Percentiles rank a stretch among this genome's conserved stretches.
phyloP scores from a whole-genome alignment of 2,329 filamentous ascomycete species.

The Xylariaceae sp. region DNA sequence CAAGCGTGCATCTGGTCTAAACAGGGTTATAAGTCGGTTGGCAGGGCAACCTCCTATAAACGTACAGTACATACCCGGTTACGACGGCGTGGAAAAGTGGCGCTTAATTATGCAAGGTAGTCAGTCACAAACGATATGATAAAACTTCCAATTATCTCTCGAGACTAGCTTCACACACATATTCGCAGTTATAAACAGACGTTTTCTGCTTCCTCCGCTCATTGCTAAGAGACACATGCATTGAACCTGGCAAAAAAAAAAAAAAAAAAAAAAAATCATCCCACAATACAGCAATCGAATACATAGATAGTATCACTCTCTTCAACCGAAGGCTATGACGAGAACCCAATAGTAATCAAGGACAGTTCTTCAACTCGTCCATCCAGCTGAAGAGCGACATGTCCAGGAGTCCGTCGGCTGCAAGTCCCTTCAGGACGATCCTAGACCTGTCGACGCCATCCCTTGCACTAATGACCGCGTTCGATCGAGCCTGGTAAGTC shows the following conservation, averaged over 20 bases:
- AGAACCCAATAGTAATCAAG: neutral
- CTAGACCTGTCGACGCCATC: slow-evolving; percentile 1
- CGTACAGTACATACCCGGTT: no score
- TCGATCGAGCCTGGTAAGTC: slow-evolving; percentile 1
- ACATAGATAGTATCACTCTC: neutral
- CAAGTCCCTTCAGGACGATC: slow-evolving; percentile 2
- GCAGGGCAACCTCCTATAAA: slow-evolving; percentile 10
- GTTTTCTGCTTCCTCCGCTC: neutral
- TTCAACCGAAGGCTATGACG: neutral
- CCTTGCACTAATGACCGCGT: slow-evolving; percentile 7
- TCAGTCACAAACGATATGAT: no score
- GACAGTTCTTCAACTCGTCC: slow-evolving; percentile 2
- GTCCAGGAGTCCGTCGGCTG: slow-evolving; percentile 2
- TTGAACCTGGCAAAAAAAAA: neutral
- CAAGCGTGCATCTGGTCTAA: slow-evolving; percentile 3
- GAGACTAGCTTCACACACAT: slow-evolving; percentile 4
- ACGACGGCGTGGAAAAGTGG: no score
- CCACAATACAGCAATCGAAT: neutral
- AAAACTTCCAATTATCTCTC: slow-evolving; percentile 1
- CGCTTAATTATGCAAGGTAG: no score
- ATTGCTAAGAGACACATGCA: neutral
- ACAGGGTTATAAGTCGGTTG: slow-evolving; percentile 18
- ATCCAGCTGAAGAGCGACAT: slow-evolving; percentile 10
- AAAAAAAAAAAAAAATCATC: neutral
- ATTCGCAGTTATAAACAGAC: slow-evolving; percentile 8